A percentile compares a stretch with the other conserved stretches of the same genome.
Evolutionary conservation across 2,329 filamentous ascomycete species (phyloP).

Genomic region (Fusarium sp.): DNA sequence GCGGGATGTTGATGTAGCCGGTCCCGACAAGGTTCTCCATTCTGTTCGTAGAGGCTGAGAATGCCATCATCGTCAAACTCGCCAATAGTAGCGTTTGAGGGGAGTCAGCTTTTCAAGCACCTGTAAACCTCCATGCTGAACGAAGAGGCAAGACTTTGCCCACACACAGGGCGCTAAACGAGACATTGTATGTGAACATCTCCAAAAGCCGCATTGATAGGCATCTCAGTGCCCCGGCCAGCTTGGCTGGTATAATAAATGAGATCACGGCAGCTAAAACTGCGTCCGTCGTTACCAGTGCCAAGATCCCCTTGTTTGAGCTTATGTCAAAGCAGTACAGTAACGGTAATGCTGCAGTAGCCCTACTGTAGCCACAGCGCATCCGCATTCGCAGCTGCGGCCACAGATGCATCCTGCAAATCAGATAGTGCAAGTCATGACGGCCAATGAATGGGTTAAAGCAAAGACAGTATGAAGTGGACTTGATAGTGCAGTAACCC

Average conservation of each 20-base stretch:
- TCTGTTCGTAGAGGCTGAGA: background rate
- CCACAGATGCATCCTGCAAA: slow-evolving; percentile 22
- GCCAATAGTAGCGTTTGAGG: background rate
- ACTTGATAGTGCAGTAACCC: slow-evolving; percentile 30
- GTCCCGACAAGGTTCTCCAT: background rate
- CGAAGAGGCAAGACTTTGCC: slow-evolving; percentile 1
- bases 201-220: background rate
- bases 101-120: slow-evolving; percentile 9
- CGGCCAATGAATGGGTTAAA: slow-evolving; percentile 39
- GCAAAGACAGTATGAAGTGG: slow-evolving; percentile 27
- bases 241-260: slow-evolving; percentile 13
- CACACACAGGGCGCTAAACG: background rate
- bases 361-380: slow-evolving; percentile 27
- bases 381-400: slow-evolving; percentile 7
- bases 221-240: slow-evolving; percentile 15
- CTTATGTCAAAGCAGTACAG: slow-evolving; percentile 2
- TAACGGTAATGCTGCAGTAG: slow-evolving; percentile 12
- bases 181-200: slow-evolving; percentile 1
- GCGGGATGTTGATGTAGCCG: background rate
- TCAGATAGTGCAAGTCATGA: slow-evolving; percentile 24
- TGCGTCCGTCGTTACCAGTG: slow-evolving; percentile 6
- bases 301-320: slow-evolving; percentile 12
- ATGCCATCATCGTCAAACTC: background rate
- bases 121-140: slow-evolving; percentile 3
- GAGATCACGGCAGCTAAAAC: background rate